Conservation (phyloP, 805 yeast species). For the Millerago galiae region DNA sequence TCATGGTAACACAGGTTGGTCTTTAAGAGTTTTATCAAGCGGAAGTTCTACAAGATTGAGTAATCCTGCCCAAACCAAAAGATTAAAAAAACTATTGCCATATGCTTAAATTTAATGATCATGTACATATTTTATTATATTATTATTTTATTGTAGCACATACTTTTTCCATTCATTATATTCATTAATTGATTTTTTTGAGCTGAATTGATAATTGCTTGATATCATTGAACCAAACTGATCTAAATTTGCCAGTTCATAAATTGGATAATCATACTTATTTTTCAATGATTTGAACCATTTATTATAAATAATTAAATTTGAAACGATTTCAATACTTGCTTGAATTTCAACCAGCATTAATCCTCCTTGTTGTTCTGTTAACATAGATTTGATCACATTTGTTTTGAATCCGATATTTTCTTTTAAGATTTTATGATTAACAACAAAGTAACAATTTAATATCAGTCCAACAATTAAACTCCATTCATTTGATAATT, state of each 20-base stretch:
- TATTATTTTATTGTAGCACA: background rate
- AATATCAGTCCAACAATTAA: conserved; percentile 61
- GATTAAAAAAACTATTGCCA: conserved; percentile 45
- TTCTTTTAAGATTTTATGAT: conserved; percentile 36
- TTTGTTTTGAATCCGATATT: conserved; percentile 44
- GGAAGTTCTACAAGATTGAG: conserved; percentile 56
- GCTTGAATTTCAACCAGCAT: conserved; percentile 41
- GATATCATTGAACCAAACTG: conserved; percentile 32
- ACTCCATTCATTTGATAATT: conserved; percentile 61
- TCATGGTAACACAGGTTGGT: conserved; percentile 91
- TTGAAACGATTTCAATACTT: conserved; percentile 49
- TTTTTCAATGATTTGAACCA: conserved; percentile 57
- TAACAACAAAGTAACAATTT: conserved; percentile 50
- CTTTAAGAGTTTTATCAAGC: conserved; percentile 50
- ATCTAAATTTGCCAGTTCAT: conserved; percentile 18
- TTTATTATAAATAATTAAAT: conserved; percentile 46
- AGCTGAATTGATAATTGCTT: conserved; percentile 24
- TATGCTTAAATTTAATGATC: conserved; percentile 11
- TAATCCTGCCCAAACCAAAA: conserved; percentile 49
- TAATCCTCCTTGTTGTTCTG: conserved; percentile 47
- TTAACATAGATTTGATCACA: conserved; percentile 44
- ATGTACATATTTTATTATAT: conserved; percentile 1
- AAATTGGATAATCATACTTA: conserved; percentile 28
- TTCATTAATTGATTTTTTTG: conserved; percentile 23
- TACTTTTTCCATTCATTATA: conserved; percentile 9